Evolutionary conservation across 805 yeast genomes (phyloP).

Genomic region (Kuraishia piskuri): DNA sequence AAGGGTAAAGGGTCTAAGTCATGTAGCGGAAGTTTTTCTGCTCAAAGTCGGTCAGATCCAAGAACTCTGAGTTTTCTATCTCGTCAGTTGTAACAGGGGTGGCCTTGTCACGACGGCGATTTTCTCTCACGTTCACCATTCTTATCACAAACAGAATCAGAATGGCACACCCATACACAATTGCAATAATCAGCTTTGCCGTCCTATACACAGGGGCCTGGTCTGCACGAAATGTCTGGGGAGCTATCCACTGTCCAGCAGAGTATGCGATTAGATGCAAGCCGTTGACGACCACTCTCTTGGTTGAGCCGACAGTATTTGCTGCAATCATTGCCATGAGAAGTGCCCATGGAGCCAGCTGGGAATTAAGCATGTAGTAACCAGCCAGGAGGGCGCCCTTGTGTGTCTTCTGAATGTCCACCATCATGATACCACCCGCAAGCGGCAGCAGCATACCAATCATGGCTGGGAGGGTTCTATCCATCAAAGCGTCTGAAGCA

Average conservation of each 20-base stretch:
- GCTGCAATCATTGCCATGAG: conserved; percentile 55
- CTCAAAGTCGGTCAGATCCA: conserved; percentile 51
- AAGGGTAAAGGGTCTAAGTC: too few species aligned
- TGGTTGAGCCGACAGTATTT: conserved; percentile 56
- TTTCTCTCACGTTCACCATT: not conserved
- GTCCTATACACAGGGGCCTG: conserved; percentile 39
- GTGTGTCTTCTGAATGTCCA: conserved; percentile 14
- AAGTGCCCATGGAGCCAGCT: conserved; percentile 28
- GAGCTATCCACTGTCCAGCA: conserved; percentile 49
- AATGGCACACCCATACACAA: not conserved
- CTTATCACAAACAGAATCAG: not conserved
- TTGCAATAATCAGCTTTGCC: not conserved
- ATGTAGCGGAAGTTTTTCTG: conserved; percentile 45
- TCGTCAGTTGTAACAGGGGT: not conserved
- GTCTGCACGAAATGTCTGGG: conserved; percentile 46
- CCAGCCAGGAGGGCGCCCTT: conserved; percentile 20
- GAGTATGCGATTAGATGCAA: conserved; percentile 49
- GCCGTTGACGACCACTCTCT: conserved; percentile 44
- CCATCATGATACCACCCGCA: conserved; percentile 16
- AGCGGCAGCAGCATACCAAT: conserved; percentile 30
- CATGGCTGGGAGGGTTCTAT: conserved; percentile 31
- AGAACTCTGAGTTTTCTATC: conserved; percentile 32
- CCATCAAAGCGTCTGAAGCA: conserved; percentile 12
- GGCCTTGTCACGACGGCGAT: not conserved
- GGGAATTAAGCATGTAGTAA: conserved; percentile 16